A percentile compares a stretch with the other conserved stretches of the same genome.
These are phyloP conservation scores for Eucalyptus grandis DNA, from an alignment of 345 rosid species.

Conservation along the genomic window DNA sequence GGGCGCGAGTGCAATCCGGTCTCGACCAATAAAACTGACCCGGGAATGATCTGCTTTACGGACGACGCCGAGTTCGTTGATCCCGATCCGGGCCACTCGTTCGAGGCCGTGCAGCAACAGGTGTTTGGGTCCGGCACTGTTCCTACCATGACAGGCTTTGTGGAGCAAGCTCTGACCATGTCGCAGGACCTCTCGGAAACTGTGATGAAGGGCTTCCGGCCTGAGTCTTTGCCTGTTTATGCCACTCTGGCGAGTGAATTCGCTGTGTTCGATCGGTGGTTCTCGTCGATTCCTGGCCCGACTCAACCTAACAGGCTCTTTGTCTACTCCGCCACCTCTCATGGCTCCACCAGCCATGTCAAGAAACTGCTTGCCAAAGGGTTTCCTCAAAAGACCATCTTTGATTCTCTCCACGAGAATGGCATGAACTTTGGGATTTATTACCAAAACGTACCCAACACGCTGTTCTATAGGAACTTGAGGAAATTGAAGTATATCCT, in stretches of 20 bases:
- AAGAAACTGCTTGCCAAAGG: slow-evolving; percentile 65
- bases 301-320: slow-evolving; percentile 89
- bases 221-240: slow-evolving; percentile 62
- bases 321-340: slow-evolving; percentile 89
- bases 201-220: slow-evolving; percentile 76
- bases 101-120: slow-evolving; percentile 71
- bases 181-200: slow-evolving; percentile 61
- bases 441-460: slow-evolving; percentile 67
- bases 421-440: slow-evolving; percentile 60
- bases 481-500: slow-evolving; percentile 71
- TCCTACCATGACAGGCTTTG: slow-evolving; percentile 87
- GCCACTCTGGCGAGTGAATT: slow-evolving; percentile 53
- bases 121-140: slow-evolving; percentile 62
- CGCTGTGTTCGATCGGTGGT: slow-evolving; percentile 87
- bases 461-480: slow-evolving; percentile 73
- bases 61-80: slow-evolving; percentile 86
- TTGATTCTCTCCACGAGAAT: slow-evolving; percentile 74
- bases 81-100: slow-evolving; percentile 95
- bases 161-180: slow-evolving; percentile 69
- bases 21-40: slow-evolving; percentile 13
- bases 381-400: slow-evolving; percentile 79
- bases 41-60: slow-evolving; percentile 48
- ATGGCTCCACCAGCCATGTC: slow-evolving; percentile 82
- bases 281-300: slow-evolving; percentile 89
- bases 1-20: slow-evolving; percentile 88